Evolutionary conservation across 352 stramenopile species (phyloP).

Genomic region (Globisporangium echinulatum): DNA sequence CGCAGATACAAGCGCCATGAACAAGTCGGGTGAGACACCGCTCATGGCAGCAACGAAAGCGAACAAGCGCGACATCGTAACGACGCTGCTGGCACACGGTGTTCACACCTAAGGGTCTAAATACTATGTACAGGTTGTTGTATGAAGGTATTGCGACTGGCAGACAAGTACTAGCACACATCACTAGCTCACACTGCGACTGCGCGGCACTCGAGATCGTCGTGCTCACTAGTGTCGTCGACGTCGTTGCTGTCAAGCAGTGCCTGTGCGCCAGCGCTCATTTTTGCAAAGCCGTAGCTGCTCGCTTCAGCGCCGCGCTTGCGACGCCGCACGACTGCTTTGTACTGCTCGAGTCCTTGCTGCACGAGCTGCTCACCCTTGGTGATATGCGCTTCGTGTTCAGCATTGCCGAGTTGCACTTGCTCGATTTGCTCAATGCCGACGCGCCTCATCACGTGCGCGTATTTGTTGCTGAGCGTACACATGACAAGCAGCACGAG

Average conservation of each 20-base stretch:
- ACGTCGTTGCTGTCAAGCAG: conserved; percentile 5
- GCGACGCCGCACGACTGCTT: conserved; percentile 22
- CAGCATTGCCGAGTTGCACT: conserved; percentile 24
- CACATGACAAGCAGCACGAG: conserved; percentile 47
- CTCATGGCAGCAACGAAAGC: too few relatives aligned
- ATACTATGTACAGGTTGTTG: too few relatives aligned
- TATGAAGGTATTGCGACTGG: too few relatives aligned
- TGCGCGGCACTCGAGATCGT: too few relatives aligned
- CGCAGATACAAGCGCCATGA: too few relatives aligned
- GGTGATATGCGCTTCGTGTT: conserved; percentile 32
- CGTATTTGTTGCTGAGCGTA: conserved; percentile 46
- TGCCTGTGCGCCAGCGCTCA: conserved; percentile 3
- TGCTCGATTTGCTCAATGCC: conserved; percentile 70
- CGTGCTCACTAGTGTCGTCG: too few relatives aligned
- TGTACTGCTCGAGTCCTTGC: conserved; percentile 41
- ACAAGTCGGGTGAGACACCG: too few relatives aligned
- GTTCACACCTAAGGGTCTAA: too few relatives aligned
- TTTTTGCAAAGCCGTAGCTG: conserved; percentile 25
- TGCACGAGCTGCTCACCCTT: conserved; percentile 46
- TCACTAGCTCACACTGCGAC: too few relatives aligned
- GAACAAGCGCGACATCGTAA: too few relatives aligned
- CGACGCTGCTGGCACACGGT: too few relatives aligned
- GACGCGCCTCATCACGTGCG: conserved; percentile 39
- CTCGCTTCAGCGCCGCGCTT: conserved; percentile 17
- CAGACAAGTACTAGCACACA: too few relatives aligned